phyloP scores from a whole-genome alignment of 2,329 filamentous ascomycete genomes.

The Diaporthe humulicola region DNA sequence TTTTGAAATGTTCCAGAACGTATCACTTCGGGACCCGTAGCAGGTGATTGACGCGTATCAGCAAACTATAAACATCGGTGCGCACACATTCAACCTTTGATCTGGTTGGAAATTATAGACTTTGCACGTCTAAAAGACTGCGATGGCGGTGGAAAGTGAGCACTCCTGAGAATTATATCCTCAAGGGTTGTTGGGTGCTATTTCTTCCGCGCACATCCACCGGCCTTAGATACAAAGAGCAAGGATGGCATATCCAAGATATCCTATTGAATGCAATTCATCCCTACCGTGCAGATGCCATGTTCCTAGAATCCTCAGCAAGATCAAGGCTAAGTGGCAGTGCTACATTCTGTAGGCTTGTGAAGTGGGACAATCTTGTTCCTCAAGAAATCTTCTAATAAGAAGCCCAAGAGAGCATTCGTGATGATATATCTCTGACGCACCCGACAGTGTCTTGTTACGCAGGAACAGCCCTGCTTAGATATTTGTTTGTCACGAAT shows the following conservation, averaged over 20 bases:
- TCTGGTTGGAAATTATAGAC: neutral
- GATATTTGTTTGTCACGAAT: too few relatives aligned
- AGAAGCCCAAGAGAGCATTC: neutral
- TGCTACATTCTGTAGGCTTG: neutral
- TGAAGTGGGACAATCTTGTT: neutral
- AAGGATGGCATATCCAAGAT: neutral
- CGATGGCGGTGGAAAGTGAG: neutral
- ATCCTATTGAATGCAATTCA: neutral
- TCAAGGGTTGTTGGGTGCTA: too few relatives aligned
- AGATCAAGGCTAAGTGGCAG: neutral
- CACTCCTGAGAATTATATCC: neutral
- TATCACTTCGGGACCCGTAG: neutral
- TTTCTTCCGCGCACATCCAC: neutral
- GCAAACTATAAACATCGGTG: conserved; percentile 13
- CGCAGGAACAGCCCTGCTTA: neutral
- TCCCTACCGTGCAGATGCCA: neutral
- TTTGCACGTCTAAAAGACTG: neutral
- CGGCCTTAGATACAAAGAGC: too few relatives aligned
- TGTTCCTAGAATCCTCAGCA: neutral
- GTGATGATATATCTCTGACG: neutral
- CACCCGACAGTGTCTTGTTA: neutral
- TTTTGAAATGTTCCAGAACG: neutral
- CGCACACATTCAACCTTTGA: conserved; percentile 18
- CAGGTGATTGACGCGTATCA: neutral
- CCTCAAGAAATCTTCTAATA: neutral